phyloP scores from a whole-genome alignment of 2,329 filamentous ascomycete species.

The Penicillium sp. region DNA sequence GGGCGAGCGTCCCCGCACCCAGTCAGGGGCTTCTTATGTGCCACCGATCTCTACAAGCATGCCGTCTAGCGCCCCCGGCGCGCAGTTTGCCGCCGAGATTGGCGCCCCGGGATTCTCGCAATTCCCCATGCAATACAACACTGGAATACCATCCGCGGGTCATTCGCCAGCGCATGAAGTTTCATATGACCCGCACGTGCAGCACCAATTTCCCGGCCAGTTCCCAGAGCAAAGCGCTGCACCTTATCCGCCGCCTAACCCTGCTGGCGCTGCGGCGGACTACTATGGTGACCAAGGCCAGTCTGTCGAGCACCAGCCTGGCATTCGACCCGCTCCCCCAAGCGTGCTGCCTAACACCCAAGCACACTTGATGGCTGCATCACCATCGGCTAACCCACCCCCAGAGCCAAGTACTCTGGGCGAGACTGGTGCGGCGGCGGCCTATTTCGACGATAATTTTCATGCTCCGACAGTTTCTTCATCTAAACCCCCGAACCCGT shows the following conservation, averaged over 20 bases:
- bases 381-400: conserved; percentile 51
- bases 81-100: conserved; percentile 32
- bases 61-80: conserved; percentile 25
- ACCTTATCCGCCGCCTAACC: conserved; percentile 48
- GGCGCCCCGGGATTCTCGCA: conserved; percentile 33
- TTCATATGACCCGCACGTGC: conserved; percentile 48
- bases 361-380: conserved; percentile 56
- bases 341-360: conserved; percentile 55
- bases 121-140: conserved; percentile 35
- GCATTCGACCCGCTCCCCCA: conserved; percentile 54
- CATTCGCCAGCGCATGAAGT: conserved; percentile 24
- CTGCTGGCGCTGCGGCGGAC: conserved; percentile 57
- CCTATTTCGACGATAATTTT: conserved; percentile 48
- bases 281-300: conserved; percentile 64
- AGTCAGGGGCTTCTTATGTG: conserved; percentile 30
- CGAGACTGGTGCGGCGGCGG: conserved; percentile 51
- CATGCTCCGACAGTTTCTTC: conserved; percentile 15
- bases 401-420: conserved; percentile 57
- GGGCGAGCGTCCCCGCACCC: conserved; percentile 30
- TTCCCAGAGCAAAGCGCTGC: conserved; percentile 47
- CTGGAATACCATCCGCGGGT: conserved; percentile 15
- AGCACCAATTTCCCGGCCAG: conserved; percentile 60
- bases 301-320: conserved; percentile 59
- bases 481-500: conserved; percentile 27
- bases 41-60: conserved; percentile 20